These are phyloP conservation scores for Tuber microsphaerosporum DNA, from an alignment of 495 filamentous ascomycete species.

Conservation along the genomic window DNA sequence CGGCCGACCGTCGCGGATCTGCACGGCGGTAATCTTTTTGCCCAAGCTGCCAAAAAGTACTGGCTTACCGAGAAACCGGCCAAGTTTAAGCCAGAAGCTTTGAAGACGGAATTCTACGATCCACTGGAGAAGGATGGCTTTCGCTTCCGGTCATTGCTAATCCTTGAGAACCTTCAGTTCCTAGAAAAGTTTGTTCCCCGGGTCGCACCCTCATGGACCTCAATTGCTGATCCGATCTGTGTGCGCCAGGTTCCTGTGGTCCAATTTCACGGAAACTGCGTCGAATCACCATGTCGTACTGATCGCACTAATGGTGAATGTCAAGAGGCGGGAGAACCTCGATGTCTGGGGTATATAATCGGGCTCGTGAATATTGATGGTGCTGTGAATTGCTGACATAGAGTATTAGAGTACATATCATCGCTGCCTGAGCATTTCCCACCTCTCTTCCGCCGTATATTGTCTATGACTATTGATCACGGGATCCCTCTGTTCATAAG, in stretches of 20 bases:
- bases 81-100: slow-evolving; percentile 75
- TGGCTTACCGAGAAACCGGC: slow-evolving; percentile 66
- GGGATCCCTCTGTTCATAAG: slow-evolving; percentile 64
- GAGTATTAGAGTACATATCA: slow-evolving; percentile 59
- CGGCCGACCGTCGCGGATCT: slow-evolving; percentile 60
- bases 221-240: slow-evolving; percentile 19
- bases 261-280: slow-evolving; percentile 77
- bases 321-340: slow-evolving; percentile 78
- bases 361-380: slow-evolving; percentile 12
- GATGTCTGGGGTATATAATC: slow-evolving; percentile 71
- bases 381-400: slow-evolving; percentile 14
- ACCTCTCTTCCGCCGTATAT: slow-evolving; percentile 75
- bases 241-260: slow-evolving; percentile 74
- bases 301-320: slow-evolving; percentile 74
- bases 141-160: slow-evolving; percentile 64
- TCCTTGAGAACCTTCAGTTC: slow-evolving; percentile 82
- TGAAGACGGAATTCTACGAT: slow-evolving; percentile 90
- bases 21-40: slow-evolving; percentile 72
- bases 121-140: slow-evolving; percentile 73
- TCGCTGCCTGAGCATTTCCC: slow-evolving; percentile 78
- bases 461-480: slow-evolving; percentile 79
- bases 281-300: slow-evolving; percentile 86
- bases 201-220: background rate
- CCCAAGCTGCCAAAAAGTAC: slow-evolving; percentile 70
- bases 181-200: slow-evolving; percentile 62